Base-by-base conservation (phyloP, 2,329 filamentous ascomycete genomes). In the Dothidotthia symphoricarpi region DNA sequence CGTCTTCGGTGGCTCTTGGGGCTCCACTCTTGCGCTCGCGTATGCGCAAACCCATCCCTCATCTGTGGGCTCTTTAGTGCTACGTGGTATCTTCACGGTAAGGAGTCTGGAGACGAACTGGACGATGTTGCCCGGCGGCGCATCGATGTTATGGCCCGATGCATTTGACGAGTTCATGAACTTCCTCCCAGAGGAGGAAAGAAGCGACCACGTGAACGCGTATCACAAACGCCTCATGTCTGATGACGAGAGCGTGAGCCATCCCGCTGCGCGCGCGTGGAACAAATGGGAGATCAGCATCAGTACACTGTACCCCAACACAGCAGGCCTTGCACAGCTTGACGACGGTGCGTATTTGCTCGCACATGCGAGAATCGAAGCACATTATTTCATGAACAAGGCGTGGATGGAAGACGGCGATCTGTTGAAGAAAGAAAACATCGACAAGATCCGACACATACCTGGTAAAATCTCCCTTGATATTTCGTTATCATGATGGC, bases 1-100 rank as follows among this genome's bases (percentile, higher is more conserved):
- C 28, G 66, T 75, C 3, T 75, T 74, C 42, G 73, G 73, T 26
- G 71, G 72, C 2, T 74, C 71, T 1, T 75, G 72, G 72, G 72
- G 72, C 24, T 69, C 68, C 3, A 71, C 71, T 0, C 61, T 75
- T 12, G 55, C 69, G 0, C 55, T 75, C 1, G 60, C 68, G 16
- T 75, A 75, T 48, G 57, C 72, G 1, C 65, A 75, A 45, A 61
- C 62, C 1, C 64, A 74, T 24, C 67, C 72, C 1, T 55, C 64
- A 0, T 49, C 49, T 10, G 66, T 70, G 10, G 47, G 65, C 2
- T 64, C 64, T 7, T 47, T 75, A 5, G 62, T 73, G 9, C 52
- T 74, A 4, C 61, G 70, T 12, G 72, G 72, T 2, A 64, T 74
- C 24, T 74, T 74, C 45, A 58, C 63, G 0, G 47, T 66, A 16